phyloP scores from a whole-genome alignment of 2,329 filamentous ascomycete genomes.

The Fusarium brachygibbosum region DNA sequence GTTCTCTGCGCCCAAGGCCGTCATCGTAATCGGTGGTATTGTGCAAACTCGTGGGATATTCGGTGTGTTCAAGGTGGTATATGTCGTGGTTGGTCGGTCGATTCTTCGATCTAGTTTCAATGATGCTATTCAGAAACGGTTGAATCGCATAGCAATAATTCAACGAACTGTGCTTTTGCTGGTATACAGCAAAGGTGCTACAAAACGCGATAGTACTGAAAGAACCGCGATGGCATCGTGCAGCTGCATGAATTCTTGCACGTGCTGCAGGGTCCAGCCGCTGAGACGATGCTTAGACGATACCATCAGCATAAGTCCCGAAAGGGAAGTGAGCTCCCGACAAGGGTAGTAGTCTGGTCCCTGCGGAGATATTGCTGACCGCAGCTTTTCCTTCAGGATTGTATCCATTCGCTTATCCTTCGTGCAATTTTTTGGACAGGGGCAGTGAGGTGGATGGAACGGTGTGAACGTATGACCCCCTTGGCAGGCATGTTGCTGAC shows the following conservation, averaged over 20 bases:
- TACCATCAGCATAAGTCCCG: constrained; percentile 6
- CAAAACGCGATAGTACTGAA: constrained; percentile 9
- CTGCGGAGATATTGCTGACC: too few species aligned
- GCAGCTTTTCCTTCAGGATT: constrained; percentile 12
- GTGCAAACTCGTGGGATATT: constrained; percentile 8
- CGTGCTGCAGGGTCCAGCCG: constrained; percentile 11
- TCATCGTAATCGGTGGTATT: constrained; percentile 10
- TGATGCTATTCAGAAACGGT: constrained; percentile 12
- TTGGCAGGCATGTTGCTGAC: too few species aligned
- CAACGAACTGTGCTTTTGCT: constrained; percentile 9
- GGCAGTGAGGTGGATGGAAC: constrained; percentile 6
- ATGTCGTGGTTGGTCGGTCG: constrained; percentile 2
- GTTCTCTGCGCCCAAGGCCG: constrained; percentile 10
- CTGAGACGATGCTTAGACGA: constrained; percentile 13
- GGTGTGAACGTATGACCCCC: too few species aligned
- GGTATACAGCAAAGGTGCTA: constrained; percentile 10
- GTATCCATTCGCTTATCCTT: constrained; percentile 6
- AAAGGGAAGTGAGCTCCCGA: constrained; percentile 11
- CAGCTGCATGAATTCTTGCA: constrained; percentile 11
- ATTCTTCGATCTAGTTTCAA: constrained; percentile 8
- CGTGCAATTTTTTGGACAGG: constrained; percentile 12
- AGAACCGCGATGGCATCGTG: constrained; percentile 7
- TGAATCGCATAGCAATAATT: constrained; percentile 14
- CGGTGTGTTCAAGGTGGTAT: constrained; percentile 11
- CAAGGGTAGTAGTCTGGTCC: too few species aligned